Evolutionary conservation across 306 rosid species (phyloP), one percentile per base, ranked within the genome.

Genomic region (Citrullus mucosospermus): DNA sequence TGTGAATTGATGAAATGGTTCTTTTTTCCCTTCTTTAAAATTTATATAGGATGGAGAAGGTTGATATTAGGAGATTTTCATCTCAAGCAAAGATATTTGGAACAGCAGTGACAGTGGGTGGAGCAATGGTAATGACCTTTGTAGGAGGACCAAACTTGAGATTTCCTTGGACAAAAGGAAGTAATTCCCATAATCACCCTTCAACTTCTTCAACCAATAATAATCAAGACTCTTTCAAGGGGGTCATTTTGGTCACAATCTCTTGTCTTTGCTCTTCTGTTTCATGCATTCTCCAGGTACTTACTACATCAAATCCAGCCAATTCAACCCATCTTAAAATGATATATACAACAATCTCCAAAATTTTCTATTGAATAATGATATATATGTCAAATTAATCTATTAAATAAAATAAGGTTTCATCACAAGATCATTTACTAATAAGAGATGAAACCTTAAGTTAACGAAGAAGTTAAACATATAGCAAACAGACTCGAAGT

Each of bases 61-160:
- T 89, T 17, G 43, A 85, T 2, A 43, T 89, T 6, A 75, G 82
- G 76, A 87, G 82, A n/a, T 43, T 75, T 43, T 81, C 65, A 13
- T 50, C 87, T 79, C 81, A 51, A 56, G 89, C 83, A 58, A 89
- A 85, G 82, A n/a, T 46, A 1, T 55, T 82, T 44, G 98, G 98
- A 74, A 93, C 94, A 1, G 14, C 80, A 34, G 84, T 89, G 84
- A 87, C 98, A 4, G 96, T 93, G 56, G 96, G 87, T 44, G 98
- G 96, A 51, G 98, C 96, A 48, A 88, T 89, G 94, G 13, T 91
- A 80, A 91, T 93, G 96, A 93, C 94, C 18, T 73, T 93, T 17
- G 87, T 89, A 84, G 88, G 83, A 83, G 98, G 98, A 0, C 91
- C 93, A 8, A 36, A 84, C 15, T 71, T 93, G 43, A 87, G 86